Percentiles rank a stretch among this genome's conserved stretches.
Conservation (phyloP, 2,329 filamentous ascomycete genomes). For the Xylaria sp. region DNA sequence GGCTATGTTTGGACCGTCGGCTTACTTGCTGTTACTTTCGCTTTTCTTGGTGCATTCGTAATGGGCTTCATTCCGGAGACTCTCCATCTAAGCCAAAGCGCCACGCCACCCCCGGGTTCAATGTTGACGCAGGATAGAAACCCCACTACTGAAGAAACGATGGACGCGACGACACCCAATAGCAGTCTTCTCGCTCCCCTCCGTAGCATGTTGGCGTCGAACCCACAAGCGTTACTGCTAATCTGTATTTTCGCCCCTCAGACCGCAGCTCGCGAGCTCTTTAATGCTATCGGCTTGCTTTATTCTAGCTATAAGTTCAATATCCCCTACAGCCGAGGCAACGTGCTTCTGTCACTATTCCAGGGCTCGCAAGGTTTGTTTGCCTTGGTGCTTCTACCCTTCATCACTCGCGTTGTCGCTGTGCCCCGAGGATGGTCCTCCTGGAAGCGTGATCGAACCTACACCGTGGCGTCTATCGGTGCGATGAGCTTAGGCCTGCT, state of each 20-base stretch:
- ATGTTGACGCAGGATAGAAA: neutral
- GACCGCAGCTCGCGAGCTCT: neutral
- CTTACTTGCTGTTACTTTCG: constrained; percentile 6
- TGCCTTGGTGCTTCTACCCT: neutral
- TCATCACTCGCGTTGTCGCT: neutral
- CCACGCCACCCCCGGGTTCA: neutral
- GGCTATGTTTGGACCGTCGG: constrained; percentile 25
- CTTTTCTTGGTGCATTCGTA: constrained; percentile 11
- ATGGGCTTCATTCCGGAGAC: constrained; percentile 2
- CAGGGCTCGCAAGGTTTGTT: neutral
- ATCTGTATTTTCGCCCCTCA: constrained; percentile 2
- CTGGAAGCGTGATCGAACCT: neutral
- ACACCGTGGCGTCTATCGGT: neutral
- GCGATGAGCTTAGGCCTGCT: neutral
- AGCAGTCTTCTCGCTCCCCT: neutral
- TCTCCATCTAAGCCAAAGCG: neutral
- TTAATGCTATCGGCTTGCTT: neutral
- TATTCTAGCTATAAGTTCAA: neutral
- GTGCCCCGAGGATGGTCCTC: neutral
- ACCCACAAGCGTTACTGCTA: neutral
- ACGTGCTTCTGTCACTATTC: neutral
- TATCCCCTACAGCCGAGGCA: neutral
- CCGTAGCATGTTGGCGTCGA: neutral
- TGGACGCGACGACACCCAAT: neutral
- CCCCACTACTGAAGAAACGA: neutral